phyloP scores from a whole-genome alignment of 495 filamentous ascomycete species.

The Neurospora cerealis region DNA sequence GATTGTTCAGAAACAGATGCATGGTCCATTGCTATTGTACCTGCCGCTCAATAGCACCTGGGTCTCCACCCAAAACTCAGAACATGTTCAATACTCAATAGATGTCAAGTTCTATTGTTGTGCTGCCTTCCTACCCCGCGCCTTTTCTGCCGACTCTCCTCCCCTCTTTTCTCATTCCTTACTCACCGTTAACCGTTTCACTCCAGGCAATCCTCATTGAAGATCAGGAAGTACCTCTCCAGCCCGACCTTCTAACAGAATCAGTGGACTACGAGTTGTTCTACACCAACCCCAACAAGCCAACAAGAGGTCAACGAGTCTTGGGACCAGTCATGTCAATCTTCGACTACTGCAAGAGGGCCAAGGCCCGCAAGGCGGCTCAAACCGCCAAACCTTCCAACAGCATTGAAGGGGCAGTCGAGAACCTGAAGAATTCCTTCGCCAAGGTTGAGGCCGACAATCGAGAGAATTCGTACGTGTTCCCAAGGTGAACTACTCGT shows the following conservation, averaged over 20 bases:
- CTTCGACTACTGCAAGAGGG: constrained; percentile 28
- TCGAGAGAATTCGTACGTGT: constrained; percentile 46
- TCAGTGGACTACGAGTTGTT: constrained; percentile 35
- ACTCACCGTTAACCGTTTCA: constrained; percentile 4
- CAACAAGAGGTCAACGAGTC: constrained; percentile 23
- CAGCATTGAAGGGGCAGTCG: not conserved
- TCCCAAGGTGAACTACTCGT: constrained; percentile 27
- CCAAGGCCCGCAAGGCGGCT: constrained; percentile 5
- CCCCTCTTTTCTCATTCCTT: not conserved
- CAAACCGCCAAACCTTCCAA: constrained; percentile 1
- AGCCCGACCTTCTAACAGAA: constrained; percentile 6
- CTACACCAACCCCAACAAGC: constrained; percentile 22
- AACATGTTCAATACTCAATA: not conserved
- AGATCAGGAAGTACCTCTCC: constrained; percentile 19
- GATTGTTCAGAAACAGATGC: not conserved
- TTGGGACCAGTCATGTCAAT: constrained; percentile 36
- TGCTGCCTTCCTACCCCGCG: not conserved
- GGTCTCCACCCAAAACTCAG: not conserved
- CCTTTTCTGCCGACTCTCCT: not conserved
- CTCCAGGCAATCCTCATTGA: constrained; percentile 31
- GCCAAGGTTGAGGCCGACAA: constrained; percentile 28
- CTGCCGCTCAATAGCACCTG: constrained; percentile 4
- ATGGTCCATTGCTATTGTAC: not conserved
- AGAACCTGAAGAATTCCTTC: constrained; percentile 28
- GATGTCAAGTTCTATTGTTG: not conserved